Base-by-base conservation (phyloP, 768 basidiomycete genomes). In the Trichaptum fuscoviolaceum region DNA sequence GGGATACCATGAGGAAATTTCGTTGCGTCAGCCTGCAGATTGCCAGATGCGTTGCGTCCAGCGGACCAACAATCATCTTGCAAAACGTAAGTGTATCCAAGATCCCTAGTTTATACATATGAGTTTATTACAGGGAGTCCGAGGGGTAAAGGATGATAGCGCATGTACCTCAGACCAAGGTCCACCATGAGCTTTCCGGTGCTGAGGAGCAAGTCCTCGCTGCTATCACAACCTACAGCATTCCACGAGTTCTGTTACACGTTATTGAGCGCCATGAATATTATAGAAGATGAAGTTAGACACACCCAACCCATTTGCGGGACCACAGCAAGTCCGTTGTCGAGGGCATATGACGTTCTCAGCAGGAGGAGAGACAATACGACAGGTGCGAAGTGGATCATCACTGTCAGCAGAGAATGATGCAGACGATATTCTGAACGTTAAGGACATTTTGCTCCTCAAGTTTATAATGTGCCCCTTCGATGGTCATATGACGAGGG, bases 221-320 rank as follows among this genome's bases (percentile, higher is more conserved):
- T 69, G 59, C 80, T 79, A 58, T 72, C 70, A 65, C 80, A 81
- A 0, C 74, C 78, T 63, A 79, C 80, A 64, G 75, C 71, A 67
- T 79, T 80, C 77, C 77, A 78, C 0, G 76, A 75, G 68, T 79
- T 77, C 59, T 61, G 23, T 61, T 20, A 61, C 3, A 61, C 15
- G 15, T 42, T 8, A 20, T 12, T 52, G 42, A 52, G 42, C 15
- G 15, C 10, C 5, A 15, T 12, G 10, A 30, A 30, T 8, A 30
- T 8, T 12, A 5, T 52, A 12, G 42, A 12, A 20, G 42, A 20
- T 52, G 10, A 12, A 52, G 3, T 52, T 12, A 9, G 3, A 24
- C 59, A 34, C 23, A 61, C 70, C 77, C 76, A 78, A 6, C 77
- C 77, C 77, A 78, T 78, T 68, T 77, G 77, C 1, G 77, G 77